Conservation (phyloP, 2,329 filamentous ascomycete species). For the Claviceps sp. region DNA sequence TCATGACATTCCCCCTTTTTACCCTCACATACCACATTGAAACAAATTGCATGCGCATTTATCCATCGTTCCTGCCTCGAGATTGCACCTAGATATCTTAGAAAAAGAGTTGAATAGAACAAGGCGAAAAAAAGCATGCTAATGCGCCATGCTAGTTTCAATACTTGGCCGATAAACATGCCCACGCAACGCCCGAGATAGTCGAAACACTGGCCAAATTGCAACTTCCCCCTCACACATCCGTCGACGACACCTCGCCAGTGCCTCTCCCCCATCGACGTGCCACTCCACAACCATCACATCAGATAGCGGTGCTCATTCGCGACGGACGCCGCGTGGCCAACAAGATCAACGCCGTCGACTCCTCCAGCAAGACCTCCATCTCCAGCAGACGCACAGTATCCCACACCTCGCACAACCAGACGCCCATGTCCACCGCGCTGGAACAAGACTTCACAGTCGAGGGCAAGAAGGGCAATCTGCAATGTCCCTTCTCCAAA, state of each 20-base stretch:
- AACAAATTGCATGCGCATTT: neutral
- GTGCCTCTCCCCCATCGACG: constrained; percentile 44
- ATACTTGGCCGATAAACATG: constrained; percentile 54
- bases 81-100: neutral
- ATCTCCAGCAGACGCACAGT: constrained; percentile 34
- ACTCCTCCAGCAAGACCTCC: constrained; percentile 37
- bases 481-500: constrained; percentile 68
- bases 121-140: constrained; percentile 4
- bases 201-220: constrained; percentile 53
- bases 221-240: constrained; percentile 44
- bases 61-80: neutral
- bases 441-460: constrained; percentile 88
- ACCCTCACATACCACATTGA: neutral
- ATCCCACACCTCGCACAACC: constrained; percentile 29
- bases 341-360: constrained; percentile 34
- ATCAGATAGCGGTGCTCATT: constrained; percentile 50
- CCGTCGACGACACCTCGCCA: constrained; percentile 32
- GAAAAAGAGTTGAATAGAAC: neutral
- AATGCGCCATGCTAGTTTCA: constrained; percentile 38
- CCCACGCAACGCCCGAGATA: constrained; percentile 50
- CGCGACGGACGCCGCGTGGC: constrained; percentile 49
- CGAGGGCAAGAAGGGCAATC: constrained; percentile 61
- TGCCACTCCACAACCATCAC: constrained; percentile 24
- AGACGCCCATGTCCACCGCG: constrained; percentile 48
- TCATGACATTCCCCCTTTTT: constrained; percentile 8